A percentile compares a stretch with the other conserved stretches of the same genome.
Conservation (phyloP, 2,329 filamentous ascomycete species). For the Pseudogymnoascus sp. region DNA sequence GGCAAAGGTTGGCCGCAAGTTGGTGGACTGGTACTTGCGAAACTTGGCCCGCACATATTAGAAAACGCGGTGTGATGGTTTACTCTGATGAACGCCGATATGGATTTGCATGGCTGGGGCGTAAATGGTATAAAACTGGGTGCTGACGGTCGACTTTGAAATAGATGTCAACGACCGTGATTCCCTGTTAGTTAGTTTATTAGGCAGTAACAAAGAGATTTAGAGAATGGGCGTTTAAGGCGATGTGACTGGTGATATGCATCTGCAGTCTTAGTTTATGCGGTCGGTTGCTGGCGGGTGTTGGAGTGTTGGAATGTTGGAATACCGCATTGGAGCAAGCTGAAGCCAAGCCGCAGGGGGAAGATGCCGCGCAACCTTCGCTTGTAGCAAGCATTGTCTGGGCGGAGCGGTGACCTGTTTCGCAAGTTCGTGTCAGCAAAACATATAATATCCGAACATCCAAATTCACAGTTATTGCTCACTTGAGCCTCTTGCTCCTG, state of each 20-base stretch:
- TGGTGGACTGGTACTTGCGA: slow-evolving; percentile 98
- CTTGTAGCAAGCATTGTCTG: slow-evolving; percentile 7
- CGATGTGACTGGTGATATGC: slow-evolving; percentile 1
- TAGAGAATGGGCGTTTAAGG: background rate
- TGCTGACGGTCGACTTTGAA: slow-evolving; percentile 9
- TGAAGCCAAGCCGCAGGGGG: slow-evolving; percentile 5
- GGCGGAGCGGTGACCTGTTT: slow-evolving; percentile 6
- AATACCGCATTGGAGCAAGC: background rate
- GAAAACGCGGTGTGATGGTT: slow-evolving; percentile 5
- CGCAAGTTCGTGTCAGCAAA: slow-evolving; percentile 1
- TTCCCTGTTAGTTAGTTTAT: slow-evolving; percentile 9
- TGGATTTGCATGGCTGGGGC: slow-evolving; percentile 10
- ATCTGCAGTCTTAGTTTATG: background rate
- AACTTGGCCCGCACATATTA: slow-evolving; percentile 95
- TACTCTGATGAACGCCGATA: slow-evolving; percentile 7
- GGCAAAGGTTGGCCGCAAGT: slow-evolving; percentile 92
- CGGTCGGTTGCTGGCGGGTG: background rate
- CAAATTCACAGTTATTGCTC: background rate
- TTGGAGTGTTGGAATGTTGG: slow-evolving; percentile 1
- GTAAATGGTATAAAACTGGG: slow-evolving; percentile 10
- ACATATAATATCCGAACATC: slow-evolving; percentile 6
- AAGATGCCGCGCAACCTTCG: slow-evolving; percentile 4
- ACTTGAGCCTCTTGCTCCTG: slow-evolving; percentile 2
- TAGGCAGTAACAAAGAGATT: slow-evolving; percentile 6
- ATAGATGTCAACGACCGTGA: slow-evolving; percentile 7